phyloP scores from a whole-genome alignment of 495 filamentous ascomycete species.

The Zalerion maritima region DNA sequence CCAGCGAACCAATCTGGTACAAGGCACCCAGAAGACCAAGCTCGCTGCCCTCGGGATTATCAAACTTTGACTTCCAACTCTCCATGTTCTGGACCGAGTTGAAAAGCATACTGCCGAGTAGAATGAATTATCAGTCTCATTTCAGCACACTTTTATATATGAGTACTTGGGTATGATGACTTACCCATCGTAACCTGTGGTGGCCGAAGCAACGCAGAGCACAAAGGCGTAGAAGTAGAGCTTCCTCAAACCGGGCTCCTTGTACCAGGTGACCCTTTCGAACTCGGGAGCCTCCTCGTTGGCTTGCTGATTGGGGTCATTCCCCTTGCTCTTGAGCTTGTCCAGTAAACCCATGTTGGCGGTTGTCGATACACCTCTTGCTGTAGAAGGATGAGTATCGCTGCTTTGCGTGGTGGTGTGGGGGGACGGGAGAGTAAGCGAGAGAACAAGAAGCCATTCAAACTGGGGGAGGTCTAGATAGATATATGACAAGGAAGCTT shows the following conservation, averaged over 20 bases:
- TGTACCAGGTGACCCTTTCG: conserved; percentile 43
- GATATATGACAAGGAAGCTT: background rate
- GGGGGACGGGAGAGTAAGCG: conserved; percentile 1
- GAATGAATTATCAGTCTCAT: conserved; percentile 6
- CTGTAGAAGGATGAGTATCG: background rate
- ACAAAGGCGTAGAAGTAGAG: conserved; percentile 44
- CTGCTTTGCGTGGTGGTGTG: no score
- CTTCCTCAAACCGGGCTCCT: conserved; percentile 44
- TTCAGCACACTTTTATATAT: no score
- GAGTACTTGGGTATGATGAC: background rate
- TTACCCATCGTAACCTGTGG: conserved; percentile 53
- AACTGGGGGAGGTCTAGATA: background rate
- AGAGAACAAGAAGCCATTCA: conserved; percentile 1
- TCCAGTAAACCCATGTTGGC: conserved; percentile 17
- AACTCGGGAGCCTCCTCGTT: conserved; percentile 43
- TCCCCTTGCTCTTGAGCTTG: conserved; percentile 19
- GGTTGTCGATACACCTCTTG: background rate
- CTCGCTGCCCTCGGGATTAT: conserved; percentile 32
- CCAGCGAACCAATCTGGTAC: conserved; percentile 52
- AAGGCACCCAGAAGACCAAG: conserved; percentile 53
- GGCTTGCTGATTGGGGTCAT: conserved; percentile 17
- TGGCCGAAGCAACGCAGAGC: conserved; percentile 47
- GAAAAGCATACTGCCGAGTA: conserved; percentile 33
- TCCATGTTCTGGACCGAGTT: conserved; percentile 39
- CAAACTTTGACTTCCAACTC: conserved; percentile 34